Percentiles rank a stretch among this genome's conserved stretches.
Conservation (phyloP, 2,329 filamentous ascomycete genomes). For the Ceratocystis huliohia region DNA sequence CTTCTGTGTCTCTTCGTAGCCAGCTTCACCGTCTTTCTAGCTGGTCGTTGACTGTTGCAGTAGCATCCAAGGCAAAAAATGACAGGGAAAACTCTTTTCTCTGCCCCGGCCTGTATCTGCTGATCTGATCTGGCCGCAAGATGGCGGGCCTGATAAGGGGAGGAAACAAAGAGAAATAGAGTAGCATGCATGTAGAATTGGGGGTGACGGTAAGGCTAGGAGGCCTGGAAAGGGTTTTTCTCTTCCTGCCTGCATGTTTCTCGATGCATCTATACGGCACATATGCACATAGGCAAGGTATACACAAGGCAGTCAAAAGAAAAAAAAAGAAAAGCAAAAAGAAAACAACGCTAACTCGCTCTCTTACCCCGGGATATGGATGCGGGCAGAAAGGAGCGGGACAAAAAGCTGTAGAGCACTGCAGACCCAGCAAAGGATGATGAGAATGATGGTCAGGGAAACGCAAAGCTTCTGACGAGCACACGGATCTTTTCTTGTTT, state of each 20-base stretch:
- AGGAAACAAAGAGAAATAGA: not conserved
- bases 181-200: not conserved
- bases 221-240: not conserved
- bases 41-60: not conserved
- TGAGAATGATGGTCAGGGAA: no score
- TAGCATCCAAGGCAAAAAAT: not conserved
- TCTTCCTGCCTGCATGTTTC: not conserved
- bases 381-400: no score
- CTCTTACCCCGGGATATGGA: not conserved
- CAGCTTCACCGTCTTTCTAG: slow-evolving; percentile 6
- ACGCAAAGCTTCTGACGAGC: no score
- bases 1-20: not conserved
- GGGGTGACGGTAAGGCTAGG: not conserved
- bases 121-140: not conserved
- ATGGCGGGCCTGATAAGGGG: not conserved
- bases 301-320: not conserved
- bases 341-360: not conserved
- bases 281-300: not conserved
- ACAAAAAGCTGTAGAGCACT: no score
- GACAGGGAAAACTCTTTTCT: no score
- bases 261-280: not conserved
- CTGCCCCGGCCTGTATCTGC: no score
- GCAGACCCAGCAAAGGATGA: no score
- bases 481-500: no score
- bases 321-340: not conserved